Base-by-base conservation (phyloP, 2,329 filamentous ascomycete genomes). In the Fonsecaea nubica region DNA sequence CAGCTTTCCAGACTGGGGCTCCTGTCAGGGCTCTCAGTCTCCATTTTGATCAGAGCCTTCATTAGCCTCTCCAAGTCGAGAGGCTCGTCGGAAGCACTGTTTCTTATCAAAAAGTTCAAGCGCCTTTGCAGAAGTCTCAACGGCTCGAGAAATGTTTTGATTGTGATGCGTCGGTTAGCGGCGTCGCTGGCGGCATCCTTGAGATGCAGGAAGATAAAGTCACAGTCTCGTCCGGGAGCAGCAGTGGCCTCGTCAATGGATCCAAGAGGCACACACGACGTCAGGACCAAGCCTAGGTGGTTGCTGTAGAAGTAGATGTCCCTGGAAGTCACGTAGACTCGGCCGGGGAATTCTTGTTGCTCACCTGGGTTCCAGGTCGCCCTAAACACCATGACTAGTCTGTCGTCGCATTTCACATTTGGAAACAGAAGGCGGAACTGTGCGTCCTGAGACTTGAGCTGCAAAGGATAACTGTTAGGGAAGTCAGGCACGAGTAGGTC, bases 221-320 rank as follows among this genome's bases (percentile, higher is more conserved):
- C 95, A 75, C 92, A 97, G 73, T 97, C 93, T 75, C 90, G 90
- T 21, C 95, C 95, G 12, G 92, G 90, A 1, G 92, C 92, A 42
- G 92, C 92, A 30, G 92, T 97, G 50, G 98, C 92, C 78, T 98
- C 95, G 8, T 88, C 88, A 64, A 99, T 92, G 21, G 86, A 88
- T 62, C 89, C 86, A 64, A 99, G 83, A 62, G 85, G 88, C 58
- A 96, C 87, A 15, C 87, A 87, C 58, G 93, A 94, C 0, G 94
- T 91, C 40, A 97, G 84, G 0, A 98, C 90, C 5, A 99, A 85
- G 5, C 95, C 95, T 76, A 97, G 89, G 75, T 97, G 92, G 75
- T 98, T 91, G 73, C 93, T 96, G 79, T 97, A 99, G 76, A 99
- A 98, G 78, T 96, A 98, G 76, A 99, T 89, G 70, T 93, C 91